Evolutionary conservation across 176 grass and related monocot genomes (phyloP), one percentile per base, ranked within the genome.

Genomic region (Alloteropsis semialata): DNA sequence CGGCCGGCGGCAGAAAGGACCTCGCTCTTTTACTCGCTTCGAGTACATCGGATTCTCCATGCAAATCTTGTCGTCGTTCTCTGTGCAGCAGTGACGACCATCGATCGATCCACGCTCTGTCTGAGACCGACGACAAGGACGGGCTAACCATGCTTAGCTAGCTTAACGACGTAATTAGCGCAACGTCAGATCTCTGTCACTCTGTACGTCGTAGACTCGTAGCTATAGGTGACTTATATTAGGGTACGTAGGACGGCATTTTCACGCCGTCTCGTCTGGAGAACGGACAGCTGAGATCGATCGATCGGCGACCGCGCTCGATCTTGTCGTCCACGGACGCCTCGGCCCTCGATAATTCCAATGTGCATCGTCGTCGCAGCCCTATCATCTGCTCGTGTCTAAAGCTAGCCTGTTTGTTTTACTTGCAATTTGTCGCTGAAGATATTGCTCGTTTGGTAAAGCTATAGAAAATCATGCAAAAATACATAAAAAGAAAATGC

Each of bases 101-200:
- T 21, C 62, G 6, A 62, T 51, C 49, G 3, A 17, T 17, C 3
- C 3, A 36, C 25, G 18, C 36, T 22, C 7, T 45, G 22, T 45
- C 25, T 25, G 12, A 38, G 22, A 69, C 25, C 25, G 12, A 38
- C 53, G 82, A 87, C 6, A 65, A 6, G 6, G 85, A 87, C 85
- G 45, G 53, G 41, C 36, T 75, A 87, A 75, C 85, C 21, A 64
- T 81, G 77, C 58, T 86, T 54, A 42, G n/a, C n/a, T n/a, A n/a
- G n/a, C n/a, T n/a, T n/a, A n/a, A n/a, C n/a, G n/a, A n/a, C n/a
- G n/a, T n/a, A n/a, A n/a, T n/a, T n/a, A n/a, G n/a, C n/a, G n/a
- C n/a, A n/a, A n/a, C n/a, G n/a, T 12, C 39, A 9, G 8, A 85
- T 65, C 65, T 19, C 64, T 28, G 63, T 84, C 75, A 18, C 13